Conservation (phyloP, 345 rosid species). For the Eucalyptus cloeziana region DNA sequence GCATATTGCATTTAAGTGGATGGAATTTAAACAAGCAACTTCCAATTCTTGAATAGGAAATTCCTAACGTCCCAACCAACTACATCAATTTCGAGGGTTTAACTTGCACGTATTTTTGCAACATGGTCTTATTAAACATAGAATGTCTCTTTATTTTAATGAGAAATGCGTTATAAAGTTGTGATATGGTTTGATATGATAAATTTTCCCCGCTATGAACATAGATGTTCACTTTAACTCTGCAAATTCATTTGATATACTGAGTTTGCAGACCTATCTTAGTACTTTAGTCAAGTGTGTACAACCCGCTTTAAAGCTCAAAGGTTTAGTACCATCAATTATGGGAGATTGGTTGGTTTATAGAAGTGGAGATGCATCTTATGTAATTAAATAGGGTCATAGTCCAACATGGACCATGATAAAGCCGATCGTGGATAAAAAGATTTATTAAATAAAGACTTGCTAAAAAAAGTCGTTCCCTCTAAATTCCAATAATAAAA, state of each 20-base stretch:
- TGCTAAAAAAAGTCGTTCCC: neutral
- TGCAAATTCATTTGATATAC: too few species aligned
- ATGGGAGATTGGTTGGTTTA: too few species aligned
- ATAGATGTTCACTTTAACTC: neutral
- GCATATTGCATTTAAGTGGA: neutral
- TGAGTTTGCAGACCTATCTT: neutral
- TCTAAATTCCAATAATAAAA: neutral
- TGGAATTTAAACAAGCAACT: neutral
- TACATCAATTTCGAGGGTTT: neutral
- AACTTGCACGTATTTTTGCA: neutral
- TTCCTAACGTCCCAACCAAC: neutral
- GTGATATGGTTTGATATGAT: neutral
- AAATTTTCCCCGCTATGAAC: neutral
- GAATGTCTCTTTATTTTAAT: neutral
- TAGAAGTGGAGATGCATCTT: neutral
- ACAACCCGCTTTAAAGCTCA: neutral
- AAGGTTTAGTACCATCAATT: neutral
- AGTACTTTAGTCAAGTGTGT: neutral
- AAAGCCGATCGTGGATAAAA: neutral
- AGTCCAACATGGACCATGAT: neutral
- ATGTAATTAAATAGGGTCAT: neutral
- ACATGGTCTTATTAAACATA: neutral
- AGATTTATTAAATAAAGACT: neutral
- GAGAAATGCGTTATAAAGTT: neutral
- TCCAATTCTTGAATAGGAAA: neutral